phyloP scores from a whole-genome alignment of 129 eudicot genomes.

The Lonicera japonica region DNA sequence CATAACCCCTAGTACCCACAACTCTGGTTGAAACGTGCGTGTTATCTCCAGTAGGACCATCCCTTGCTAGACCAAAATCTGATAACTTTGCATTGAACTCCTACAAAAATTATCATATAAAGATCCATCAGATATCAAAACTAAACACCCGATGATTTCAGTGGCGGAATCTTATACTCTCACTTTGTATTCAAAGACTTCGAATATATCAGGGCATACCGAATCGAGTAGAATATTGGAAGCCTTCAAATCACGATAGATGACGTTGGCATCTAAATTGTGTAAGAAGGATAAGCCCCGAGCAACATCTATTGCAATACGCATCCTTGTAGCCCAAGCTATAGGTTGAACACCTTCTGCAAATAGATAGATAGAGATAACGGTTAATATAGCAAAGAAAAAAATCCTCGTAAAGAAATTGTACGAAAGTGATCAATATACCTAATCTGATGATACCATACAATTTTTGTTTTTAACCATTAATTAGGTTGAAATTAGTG shows the following conservation, averaged over 20 bases:
- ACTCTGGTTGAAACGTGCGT: constrained; percentile 84
- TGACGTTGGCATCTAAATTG: constrained; percentile 47
- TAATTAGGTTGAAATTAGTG: too few relatives aligned
- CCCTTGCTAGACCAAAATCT: constrained; percentile 68
- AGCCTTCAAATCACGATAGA: constrained; percentile 69
- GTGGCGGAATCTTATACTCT: neutral
- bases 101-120: constrained; percentile 21
- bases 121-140: neutral
- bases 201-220: constrained; percentile 26
- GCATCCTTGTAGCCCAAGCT: constrained; percentile 56
- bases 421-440: neutral
- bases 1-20: constrained; percentile 69
- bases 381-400: neutral
- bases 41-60: constrained; percentile 61
- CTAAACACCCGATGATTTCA: neutral
- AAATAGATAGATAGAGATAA: neutral
- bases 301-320: constrained; percentile 64
- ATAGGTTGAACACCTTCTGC: constrained; percentile 59
- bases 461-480: too few relatives aligned
- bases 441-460: too few relatives aligned
- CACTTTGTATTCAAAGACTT: neutral
- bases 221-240: constrained; percentile 61
- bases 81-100: constrained; percentile 61
- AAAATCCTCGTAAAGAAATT: neutral
- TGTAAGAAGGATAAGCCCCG: constrained; percentile 65